phyloP scores from a whole-genome alignment of 768 basidiomycete genomes.

The Agaricus sinodeliciosus region DNA sequence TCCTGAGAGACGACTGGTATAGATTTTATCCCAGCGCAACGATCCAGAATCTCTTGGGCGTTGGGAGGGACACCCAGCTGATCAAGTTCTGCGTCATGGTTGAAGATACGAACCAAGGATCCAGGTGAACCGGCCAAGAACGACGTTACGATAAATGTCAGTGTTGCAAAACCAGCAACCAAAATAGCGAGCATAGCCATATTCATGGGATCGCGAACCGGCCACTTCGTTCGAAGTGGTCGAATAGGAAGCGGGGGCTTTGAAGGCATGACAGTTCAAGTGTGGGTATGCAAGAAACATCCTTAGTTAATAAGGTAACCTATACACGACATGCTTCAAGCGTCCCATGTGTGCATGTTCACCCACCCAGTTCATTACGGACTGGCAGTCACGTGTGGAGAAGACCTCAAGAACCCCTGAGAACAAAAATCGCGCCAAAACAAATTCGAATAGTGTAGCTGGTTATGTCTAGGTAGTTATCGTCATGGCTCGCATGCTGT shows the following conservation, averaged over 20 bases:
- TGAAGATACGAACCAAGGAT: not conserved
- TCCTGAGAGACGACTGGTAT: slow-evolving; percentile 32
- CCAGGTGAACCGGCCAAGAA: slow-evolving; percentile 4
- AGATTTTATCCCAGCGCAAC: slow-evolving; percentile 46
- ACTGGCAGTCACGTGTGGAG: too few species aligned
- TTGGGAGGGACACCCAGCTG: not conserved
- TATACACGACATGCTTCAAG: not conserved
- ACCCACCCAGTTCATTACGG: not conserved
- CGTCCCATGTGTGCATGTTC: slow-evolving; percentile 3
- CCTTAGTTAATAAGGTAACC: slow-evolving; percentile 1
- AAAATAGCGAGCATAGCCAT: slow-evolving; percentile 6
- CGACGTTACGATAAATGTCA: slow-evolving; percentile 7
- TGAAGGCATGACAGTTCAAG: slow-evolving; percentile 1
- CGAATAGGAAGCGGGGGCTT: slow-evolving; percentile 3
- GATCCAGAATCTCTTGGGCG: slow-evolving; percentile 28
- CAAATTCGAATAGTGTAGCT: too few species aligned
- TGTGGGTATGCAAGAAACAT: not conserved
- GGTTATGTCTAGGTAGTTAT: too few species aligned
- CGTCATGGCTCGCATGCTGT: too few species aligned
- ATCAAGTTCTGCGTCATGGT: too few species aligned
- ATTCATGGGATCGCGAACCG: not conserved
- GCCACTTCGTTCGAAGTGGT: not conserved
- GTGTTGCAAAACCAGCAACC: slow-evolving; percentile 7
- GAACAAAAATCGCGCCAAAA: too few species aligned
- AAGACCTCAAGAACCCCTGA: too few species aligned